Evolutionary conservation across 768 basidiomycete genomes (phyloP).

Genomic region (Cytidiella melzeri): DNA sequence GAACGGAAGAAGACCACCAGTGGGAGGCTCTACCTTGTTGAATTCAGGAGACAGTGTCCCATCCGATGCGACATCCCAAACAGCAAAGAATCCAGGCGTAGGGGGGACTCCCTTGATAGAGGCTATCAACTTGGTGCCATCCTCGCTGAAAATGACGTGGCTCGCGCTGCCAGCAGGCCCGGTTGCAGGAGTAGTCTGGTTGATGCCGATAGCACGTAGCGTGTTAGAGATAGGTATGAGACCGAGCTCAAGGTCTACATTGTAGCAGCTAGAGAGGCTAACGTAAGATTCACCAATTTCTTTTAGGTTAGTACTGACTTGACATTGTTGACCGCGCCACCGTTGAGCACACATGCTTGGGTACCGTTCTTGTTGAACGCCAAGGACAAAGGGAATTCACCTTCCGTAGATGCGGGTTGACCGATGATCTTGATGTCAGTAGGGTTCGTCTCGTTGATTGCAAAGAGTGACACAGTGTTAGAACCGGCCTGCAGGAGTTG

Average conservation of each 20-base stretch:
- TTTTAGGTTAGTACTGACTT: slow-evolving; percentile 19
- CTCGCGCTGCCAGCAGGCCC: slow-evolving; percentile 41
- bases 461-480: slow-evolving; percentile 34
- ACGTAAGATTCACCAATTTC: background rate
- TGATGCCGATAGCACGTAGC: slow-evolving; percentile 36
- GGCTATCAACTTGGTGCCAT: slow-evolving; percentile 37
- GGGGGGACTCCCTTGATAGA: slow-evolving; percentile 45
- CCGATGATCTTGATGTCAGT: slow-evolving; percentile 37
- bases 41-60: slow-evolving; percentile 40
- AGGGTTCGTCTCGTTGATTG: slow-evolving; percentile 38
- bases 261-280: slow-evolving; percentile 36
- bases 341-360: slow-evolving; percentile 31
- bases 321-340: slow-evolving; percentile 31
- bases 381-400: slow-evolving; percentile 46
- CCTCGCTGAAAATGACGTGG: slow-evolving; percentile 43
- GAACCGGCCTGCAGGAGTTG: slow-evolving; percentile 35
- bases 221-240: slow-evolving; percentile 35
- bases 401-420: slow-evolving; percentile 36
- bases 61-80: slow-evolving; percentile 39
- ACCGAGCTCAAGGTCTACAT: slow-evolving; percentile 35
- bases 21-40: slow-evolving; percentile 29
- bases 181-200: slow-evolving; percentile 46
- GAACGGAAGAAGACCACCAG: slow-evolving; percentile 43
- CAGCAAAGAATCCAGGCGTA: slow-evolving; percentile 41
- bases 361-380: slow-evolving; percentile 28